Evolutionary conservation across 2,329 filamentous ascomycete genomes (phyloP).

Genomic region (Hymenoscyphus infarciens): DNA sequence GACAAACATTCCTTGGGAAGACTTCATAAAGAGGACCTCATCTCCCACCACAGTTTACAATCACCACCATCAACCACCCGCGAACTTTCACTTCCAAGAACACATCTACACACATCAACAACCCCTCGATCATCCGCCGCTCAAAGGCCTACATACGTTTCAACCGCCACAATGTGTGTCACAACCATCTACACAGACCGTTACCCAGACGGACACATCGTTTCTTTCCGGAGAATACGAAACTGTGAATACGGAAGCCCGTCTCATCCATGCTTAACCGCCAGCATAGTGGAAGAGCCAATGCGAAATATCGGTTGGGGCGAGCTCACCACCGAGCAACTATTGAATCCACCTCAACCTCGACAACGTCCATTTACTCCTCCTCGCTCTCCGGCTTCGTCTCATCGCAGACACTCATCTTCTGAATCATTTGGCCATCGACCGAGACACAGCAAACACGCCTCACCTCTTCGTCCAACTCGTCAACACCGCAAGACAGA

Average conservation of each 20-base stretch:
- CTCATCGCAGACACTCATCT: slow-evolving; percentile 36
- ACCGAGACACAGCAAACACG: slow-evolving; percentile 38
- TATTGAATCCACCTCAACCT: slow-evolving; percentile 39
- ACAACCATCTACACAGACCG: slow-evolving; percentile 46
- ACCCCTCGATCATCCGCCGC: slow-evolving; percentile 12
- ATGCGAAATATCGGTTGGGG: slow-evolving; percentile 37
- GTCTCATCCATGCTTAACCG: slow-evolving; percentile 42
- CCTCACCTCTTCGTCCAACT: slow-evolving; percentile 23
- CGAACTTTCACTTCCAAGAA: neutral
- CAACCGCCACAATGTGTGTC: slow-evolving; percentile 47
- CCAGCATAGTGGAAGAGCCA: slow-evolving; percentile 42
- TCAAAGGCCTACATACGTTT: slow-evolving; percentile 15
- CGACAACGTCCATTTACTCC: slow-evolving; percentile 28
- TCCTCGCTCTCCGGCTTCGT: slow-evolving; percentile 25
- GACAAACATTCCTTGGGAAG: slow-evolving; percentile 22
- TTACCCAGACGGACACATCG: slow-evolving; percentile 44
- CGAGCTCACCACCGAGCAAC: slow-evolving; percentile 35
- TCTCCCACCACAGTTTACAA: slow-evolving; percentile 18
- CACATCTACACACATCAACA: neutral
- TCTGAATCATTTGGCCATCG: slow-evolving; percentile 37
- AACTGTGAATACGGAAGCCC: slow-evolving; percentile 40
- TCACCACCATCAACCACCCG: slow-evolving; percentile 5
- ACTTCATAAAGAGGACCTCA: slow-evolving; percentile 16
- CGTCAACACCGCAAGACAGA: slow-evolving; percentile 37
- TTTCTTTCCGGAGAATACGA: slow-evolving; percentile 37